These are phyloP conservation scores for Phytopythium cucurbitacearum DNA, from an alignment of 352 stramenopile species.

Conservation along the genomic window DNA sequence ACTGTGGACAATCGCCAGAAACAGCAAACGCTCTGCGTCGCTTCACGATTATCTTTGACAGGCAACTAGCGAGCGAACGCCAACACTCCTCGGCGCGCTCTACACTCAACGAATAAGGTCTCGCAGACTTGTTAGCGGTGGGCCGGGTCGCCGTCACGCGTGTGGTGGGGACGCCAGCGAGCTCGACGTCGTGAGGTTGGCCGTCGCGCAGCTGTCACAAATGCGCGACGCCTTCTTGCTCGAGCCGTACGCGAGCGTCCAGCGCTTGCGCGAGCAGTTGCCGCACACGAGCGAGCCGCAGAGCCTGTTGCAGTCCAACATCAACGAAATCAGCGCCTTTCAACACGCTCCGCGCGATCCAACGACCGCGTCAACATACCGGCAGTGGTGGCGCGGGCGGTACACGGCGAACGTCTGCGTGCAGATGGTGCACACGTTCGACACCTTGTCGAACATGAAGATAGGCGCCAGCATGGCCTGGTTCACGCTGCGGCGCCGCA, in stretches of 20 bases:
- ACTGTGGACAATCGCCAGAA: no score
- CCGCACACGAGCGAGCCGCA: constrained; percentile 81
- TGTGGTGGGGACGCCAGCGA: constrained; percentile 20
- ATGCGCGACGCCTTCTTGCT: constrained; percentile 79
- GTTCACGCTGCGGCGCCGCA: constrained; percentile 68
- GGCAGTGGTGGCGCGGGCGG: constrained; percentile 78
- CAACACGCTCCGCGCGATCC: no score
- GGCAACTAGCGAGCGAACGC: no score
- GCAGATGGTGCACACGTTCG: constrained; percentile 83
- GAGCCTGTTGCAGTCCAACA: constrained; percentile 29
- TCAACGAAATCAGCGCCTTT: background rate
- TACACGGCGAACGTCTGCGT: constrained; percentile 80
- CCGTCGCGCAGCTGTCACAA: constrained; percentile 61
- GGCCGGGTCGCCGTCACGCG: constrained; percentile 7
- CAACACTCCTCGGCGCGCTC: no score
- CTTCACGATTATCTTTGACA: no score
- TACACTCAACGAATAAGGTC: background rate
- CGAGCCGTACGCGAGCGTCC: constrained; percentile 69
- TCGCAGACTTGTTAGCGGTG: constrained; percentile 1
- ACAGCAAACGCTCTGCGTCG: no score
- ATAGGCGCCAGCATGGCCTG: constrained; percentile 74
- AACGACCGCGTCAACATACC: constrained; percentile 23
- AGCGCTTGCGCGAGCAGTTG: constrained; percentile 75
- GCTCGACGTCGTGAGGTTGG: constrained; percentile 33
- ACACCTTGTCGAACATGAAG: constrained; percentile 86